Percentiles rank a stretch among this genome's conserved stretches.
These are phyloP conservation scores for Aspergillus ochraceoroseus DNA, from an alignment of 2,329 filamentous ascomycete species.

Conservation along the genomic window DNA sequence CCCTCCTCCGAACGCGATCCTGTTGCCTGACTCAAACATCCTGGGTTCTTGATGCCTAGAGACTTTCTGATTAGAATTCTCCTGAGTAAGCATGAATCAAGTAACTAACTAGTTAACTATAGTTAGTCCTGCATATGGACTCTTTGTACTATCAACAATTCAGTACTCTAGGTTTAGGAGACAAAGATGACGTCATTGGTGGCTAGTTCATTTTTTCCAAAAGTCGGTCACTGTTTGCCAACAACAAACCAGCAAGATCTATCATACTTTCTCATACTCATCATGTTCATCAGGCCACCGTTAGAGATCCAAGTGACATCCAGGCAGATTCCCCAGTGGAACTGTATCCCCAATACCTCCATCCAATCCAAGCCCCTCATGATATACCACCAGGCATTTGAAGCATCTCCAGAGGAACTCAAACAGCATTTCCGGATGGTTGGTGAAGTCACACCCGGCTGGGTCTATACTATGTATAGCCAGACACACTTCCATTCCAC, in stretches of 20 bases:
- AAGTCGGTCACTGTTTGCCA: background rate
- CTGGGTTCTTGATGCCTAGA: too few relatives aligned
- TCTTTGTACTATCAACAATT: too few relatives aligned
- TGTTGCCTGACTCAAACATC: constrained; percentile 9
- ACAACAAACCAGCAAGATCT: background rate
- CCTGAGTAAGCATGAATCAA: too few relatives aligned
- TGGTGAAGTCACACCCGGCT: constrained; percentile 58
- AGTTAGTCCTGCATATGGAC: too few relatives aligned
- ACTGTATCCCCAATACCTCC: constrained; percentile 59
- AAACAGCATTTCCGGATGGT: constrained; percentile 51
- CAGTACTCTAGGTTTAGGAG: too few relatives aligned
- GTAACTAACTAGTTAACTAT: too few relatives aligned
- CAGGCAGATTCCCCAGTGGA: constrained; percentile 56
- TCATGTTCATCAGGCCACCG: constrained; percentile 44
- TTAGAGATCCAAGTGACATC: constrained; percentile 53
- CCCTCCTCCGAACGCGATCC: too few relatives aligned
- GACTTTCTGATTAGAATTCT: too few relatives aligned
- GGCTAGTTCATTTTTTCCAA: constrained; percentile 1
- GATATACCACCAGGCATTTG: constrained; percentile 61
- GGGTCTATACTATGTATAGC: constrained; percentile 65
- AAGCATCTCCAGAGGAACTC: constrained; percentile 50
- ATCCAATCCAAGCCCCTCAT: constrained; percentile 60
- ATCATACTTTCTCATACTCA: too few relatives aligned
- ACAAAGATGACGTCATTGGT: constrained; percentile 12
- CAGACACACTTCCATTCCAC: constrained; percentile 64